Base-by-base conservation (phyloP, 768 basidiomycete species). In the Mycena crocata region DNA sequence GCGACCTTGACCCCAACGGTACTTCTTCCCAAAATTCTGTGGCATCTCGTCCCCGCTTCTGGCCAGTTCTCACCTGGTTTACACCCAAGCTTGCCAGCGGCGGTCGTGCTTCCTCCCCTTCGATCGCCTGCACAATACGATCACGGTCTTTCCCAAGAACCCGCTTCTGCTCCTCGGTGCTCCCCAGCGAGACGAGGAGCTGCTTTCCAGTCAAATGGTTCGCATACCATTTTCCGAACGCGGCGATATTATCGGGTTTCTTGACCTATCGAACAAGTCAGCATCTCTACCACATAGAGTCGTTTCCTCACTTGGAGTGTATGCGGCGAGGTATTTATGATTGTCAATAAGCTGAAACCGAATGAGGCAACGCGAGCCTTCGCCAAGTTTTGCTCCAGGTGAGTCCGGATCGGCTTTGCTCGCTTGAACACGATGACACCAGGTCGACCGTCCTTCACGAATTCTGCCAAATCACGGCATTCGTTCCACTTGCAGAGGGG, bases 261-360 rank as follows among this genome's bases (percentile, higher is more conserved):
- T 19, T 54, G 14, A 67, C 40, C 66, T 67, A 21, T 8, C 34
- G 13, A 46, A 26, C 2, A 7, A 34, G 30, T 46, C 24, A 62
- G 46, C 10, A 40, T 17, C 32, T 24, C 32, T 13, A 8, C 39
- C 26, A 37, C n/a, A 28, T 5, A 19, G 51, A 9, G 57, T 14
- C 1, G 37, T 3, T 1, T 24, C 0, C 46, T 49, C 30, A 58
- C 66, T 48, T 24, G 15, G 24, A 67, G 60, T 9, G 31, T 57
- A n/a, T 57, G 35, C 15, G 66, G 66, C 3, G 10, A 7, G 19
- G 23, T 1, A 2, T 8, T 19, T 42, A 45, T 62, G n/a, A 57
- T 12, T 1, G 66, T 62, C 14, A 24, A 9, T 48, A 31, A 50
- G 9, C n/a, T 34, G 21, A 67, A 49, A 0, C 60, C 66, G 1